Base-by-base conservation (phyloP, 768 basidiomycete species). In the Leccinum rimulosum region DNA sequence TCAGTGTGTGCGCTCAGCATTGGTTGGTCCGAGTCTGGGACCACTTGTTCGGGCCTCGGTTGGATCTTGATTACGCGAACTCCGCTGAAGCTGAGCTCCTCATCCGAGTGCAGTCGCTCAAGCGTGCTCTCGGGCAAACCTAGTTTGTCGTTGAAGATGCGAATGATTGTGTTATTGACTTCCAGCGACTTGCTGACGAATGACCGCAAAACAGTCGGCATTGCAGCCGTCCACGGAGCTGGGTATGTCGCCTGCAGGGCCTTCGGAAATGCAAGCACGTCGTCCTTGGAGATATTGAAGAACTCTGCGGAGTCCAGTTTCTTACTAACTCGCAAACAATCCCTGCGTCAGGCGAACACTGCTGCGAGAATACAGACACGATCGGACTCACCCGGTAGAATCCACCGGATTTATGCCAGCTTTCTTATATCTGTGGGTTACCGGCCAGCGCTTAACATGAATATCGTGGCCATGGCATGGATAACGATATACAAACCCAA, bases 211-310 rank as follows among this genome's bases (percentile, higher is more conserved):
- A 76, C 75, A 0, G 75, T 71, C 14, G 75, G 69, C 79, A 89
- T 87, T 19, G 75, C 75, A 3, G 75, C 75, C 40, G 79, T 75
- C 30, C 84, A 80, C 0, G 82, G 77, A 0, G 68, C 66, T 0
- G 87, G 88, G 64, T 91, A 91, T 0, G 77, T 76, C 25, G 85
- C 79, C 25, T 83, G 80, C 5, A 75, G 77, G 25, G 78, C 72
- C 0, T 68, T 60, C 0, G 88, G 88, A 74, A 80, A 88, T 0
- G 84, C 79, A 0, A 89, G 67, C 0, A 79, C 85, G 62, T 91
- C 88, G 66, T 91, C 87, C 66, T 87, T 87, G 0, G 87, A 76
- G 33, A 89, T 70, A 64, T 87, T 88, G 57, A 89, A 75, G 69
- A 86, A 88, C 65, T 89, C 85, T 2, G 79, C 77, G 0, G 77